Evolutionary conservation across 371 early-diverging fungal species (phyloP), one percentile per base, ranked within the genome.

Genomic region (Phascolomyces articulosus): DNA sequence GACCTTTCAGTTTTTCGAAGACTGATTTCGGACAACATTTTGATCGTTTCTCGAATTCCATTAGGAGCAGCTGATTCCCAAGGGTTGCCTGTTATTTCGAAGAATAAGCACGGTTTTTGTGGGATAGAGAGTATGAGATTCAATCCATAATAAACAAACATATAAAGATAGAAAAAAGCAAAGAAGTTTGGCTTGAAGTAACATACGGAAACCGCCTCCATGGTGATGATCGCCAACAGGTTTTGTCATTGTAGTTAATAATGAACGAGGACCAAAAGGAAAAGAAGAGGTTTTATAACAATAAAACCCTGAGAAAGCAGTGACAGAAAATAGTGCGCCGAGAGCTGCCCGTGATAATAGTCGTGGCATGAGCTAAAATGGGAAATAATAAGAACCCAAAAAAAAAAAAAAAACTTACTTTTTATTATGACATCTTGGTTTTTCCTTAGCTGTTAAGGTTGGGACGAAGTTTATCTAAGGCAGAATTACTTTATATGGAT

Each of bases 81-180:
- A 16, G 64, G 64, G 28, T 64, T 64, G 3, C 31, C 64, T 64
- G 40, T n/a, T n/a, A 8, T 55, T 27, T 29, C n/a, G n/a, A n/a
- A n/a, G n/a, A n/a, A n/a, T n/a, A n/a, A n/a, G n/a, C n/a, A n/a
- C n/a, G n/a, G n/a, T n/a, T n/a, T n/a, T n/a, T n/a, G n/a, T n/a
- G n/a, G n/a, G n/a, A n/a, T n/a, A n/a, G n/a, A n/a, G n/a, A n/a
- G n/a, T n/a, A n/a, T n/a, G n/a, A n/a, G n/a, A n/a, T n/a, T n/a
- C n/a, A n/a, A n/a, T n/a, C 31, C 16, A 24, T 29, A 31, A 29
- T 13, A 28, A 9, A 31, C 10, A 34, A 9, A 34, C 11, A 11
- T 2, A 34, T 11, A 9, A 34, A 34, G 34, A 9, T 34, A 34
- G 6, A 34, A 34, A 2, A 34, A 9, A 34, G 11, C 6, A 34